phyloP scores from a whole-genome alignment of 1,139 yeast species.

The Pichia sp. region DNA sequence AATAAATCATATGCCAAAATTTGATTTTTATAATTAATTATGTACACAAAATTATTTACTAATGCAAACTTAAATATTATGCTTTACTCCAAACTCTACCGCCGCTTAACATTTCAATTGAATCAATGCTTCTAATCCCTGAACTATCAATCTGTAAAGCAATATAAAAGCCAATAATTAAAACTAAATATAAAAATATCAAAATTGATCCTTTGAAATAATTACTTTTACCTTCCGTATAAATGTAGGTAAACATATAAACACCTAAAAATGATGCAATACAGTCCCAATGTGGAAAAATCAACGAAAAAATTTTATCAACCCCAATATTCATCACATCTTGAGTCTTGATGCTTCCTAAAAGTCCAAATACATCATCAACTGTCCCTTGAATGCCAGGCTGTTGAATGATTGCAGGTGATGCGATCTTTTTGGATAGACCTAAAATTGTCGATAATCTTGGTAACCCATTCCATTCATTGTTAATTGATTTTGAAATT shows the following conservation, averaged over 20 bases:
- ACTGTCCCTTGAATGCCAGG: background rate
- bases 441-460: constrained; percentile 10
- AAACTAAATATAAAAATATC: constrained; percentile 70
- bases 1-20: background rate
- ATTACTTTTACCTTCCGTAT: constrained; percentile 95
- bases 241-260: constrained; percentile 83
- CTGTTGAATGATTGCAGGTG: constrained; percentile 22
- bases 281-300: constrained; percentile 95
- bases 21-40: background rate
- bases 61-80: background rate
- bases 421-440: background rate
- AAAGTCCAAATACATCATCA: background rate
- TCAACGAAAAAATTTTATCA: constrained; percentile 62
- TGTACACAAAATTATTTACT: background rate
- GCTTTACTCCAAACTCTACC: constrained; percentile 10
- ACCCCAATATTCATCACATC: constrained; percentile 10
- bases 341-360: background rate
- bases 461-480: constrained; percentile 12
- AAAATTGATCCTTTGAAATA: constrained; percentile 93
- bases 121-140: background rate
- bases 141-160: constrained; percentile 35
- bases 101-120: constrained; percentile 1
- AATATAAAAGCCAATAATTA: constrained; percentile 76
- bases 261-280: constrained; percentile 82
- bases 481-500: background rate